Conservation (phyloP, 2,329 filamentous ascomycete species). For the Botrytis fragariae region DNA sequence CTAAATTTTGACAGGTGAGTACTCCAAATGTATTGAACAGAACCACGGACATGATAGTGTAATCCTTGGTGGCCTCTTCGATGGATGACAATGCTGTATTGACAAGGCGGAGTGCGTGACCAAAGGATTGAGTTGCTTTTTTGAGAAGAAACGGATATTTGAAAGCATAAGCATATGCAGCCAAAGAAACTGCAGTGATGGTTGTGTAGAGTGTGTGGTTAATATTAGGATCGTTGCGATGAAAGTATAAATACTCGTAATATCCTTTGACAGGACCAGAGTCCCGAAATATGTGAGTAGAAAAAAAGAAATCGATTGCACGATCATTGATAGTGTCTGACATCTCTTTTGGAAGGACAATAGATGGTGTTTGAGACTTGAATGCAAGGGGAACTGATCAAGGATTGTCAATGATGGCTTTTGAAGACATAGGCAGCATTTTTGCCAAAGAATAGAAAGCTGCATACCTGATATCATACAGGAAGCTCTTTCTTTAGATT, state of each 20-base stretch:
- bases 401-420: neutral
- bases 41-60: neutral
- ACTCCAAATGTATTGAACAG: neutral
- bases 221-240: neutral
- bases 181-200: neutral
- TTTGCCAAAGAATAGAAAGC: neutral
- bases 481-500: neutral
- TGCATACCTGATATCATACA: neutral
- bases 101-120: neutral
- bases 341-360: neutral
- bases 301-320: neutral
- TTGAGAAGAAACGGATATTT: neutral
- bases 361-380: neutral
- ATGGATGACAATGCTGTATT: neutral
- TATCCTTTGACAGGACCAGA: neutral
- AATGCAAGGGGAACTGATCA: neutral
- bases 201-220: neutral
- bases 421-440: neutral
- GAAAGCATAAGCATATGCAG: neutral
- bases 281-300: neutral
- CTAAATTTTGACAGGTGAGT: neutral
- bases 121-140: neutral
- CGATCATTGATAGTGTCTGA: neutral
- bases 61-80: neutral
- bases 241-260: neutral